phyloP scores from a whole-genome alignment of 257 asterid species.

The Fraxinus americana region DNA sequence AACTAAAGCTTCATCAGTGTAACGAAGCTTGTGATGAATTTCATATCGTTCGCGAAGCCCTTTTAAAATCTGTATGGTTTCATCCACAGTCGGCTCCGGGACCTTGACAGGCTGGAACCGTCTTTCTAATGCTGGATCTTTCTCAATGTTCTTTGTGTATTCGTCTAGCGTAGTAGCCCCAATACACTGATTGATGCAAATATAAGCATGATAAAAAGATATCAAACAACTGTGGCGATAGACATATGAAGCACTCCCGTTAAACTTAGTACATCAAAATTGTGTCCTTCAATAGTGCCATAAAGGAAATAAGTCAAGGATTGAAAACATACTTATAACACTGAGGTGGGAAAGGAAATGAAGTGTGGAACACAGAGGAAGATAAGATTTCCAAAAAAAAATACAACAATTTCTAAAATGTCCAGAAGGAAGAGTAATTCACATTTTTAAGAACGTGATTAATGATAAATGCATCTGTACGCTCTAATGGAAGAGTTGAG shows the following conservation, averaged over 20 bases:
- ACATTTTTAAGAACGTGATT: slow-evolving; percentile 4
- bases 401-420: too few species aligned
- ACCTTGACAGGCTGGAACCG: slow-evolving; percentile 96
- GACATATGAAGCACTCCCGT: not conserved
- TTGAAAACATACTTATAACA: not conserved
- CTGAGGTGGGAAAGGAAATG: too few species aligned
- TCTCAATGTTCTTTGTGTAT: slow-evolving; percentile 87
- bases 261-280: not conserved
- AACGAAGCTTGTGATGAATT: slow-evolving; percentile 95
- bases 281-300: not conserved
- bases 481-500: not conserved
- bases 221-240: not conserved
- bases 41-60: slow-evolving; percentile 92
- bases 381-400: too few species aligned
- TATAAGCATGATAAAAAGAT: not conserved
- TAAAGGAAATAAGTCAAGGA: too few species aligned
- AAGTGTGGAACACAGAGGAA: too few species aligned
- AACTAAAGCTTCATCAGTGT: slow-evolving; percentile 83
- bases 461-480: not conserved
- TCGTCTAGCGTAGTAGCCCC: slow-evolving; percentile 97
- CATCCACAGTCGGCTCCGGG: slow-evolving; percentile 95
- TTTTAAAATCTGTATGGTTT: slow-evolving; percentile 83
- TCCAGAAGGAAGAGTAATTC: not conserved
- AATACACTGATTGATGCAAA: slow-evolving; percentile 57
- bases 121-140: slow-evolving; percentile 96